Percentiles rank a stretch among this genome's conserved stretches.
These are phyloP conservation scores for Diaporthe helianthi DNA, from an alignment of 2,329 filamentous ascomycete species.

Conservation along the genomic window DNA sequence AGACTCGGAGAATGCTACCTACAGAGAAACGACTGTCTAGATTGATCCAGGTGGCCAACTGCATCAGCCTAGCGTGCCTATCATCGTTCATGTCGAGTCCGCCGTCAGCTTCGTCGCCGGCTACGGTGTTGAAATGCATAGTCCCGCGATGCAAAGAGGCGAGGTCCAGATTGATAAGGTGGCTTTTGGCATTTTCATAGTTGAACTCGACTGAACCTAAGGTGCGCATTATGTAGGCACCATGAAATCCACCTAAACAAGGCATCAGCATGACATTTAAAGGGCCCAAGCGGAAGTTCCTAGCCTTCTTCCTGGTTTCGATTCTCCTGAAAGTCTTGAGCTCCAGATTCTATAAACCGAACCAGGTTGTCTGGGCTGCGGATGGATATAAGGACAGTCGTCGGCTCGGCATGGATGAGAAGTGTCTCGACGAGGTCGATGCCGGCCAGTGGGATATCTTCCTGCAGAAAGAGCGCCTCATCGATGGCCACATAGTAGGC, in stretches of 20 bases:
- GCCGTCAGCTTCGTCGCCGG: slow-evolving; percentile 45
- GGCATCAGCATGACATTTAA: background rate
- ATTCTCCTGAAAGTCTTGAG: slow-evolving; percentile 44
- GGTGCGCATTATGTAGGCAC: slow-evolving; percentile 65
- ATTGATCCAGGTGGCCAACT: slow-evolving; percentile 74
- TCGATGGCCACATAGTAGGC: slow-evolving; percentile 79
- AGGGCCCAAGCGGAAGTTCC: background rate
- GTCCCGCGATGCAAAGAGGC: slow-evolving; percentile 55
- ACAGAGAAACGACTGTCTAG: slow-evolving; percentile 77
- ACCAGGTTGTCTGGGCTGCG: slow-evolving; percentile 52
- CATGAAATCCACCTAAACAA: slow-evolving; percentile 45
- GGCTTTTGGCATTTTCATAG: slow-evolving; percentile 70
- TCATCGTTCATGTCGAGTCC: slow-evolving; percentile 51
- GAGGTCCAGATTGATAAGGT: slow-evolving; percentile 66
- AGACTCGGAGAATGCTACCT: slow-evolving; percentile 36
- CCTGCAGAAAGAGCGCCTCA: slow-evolving; percentile 75
- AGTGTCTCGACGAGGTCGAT: slow-evolving; percentile 71
- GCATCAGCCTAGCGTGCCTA: slow-evolving; percentile 69
- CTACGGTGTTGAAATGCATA: slow-evolving; percentile 62
- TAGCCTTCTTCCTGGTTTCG: slow-evolving; percentile 36
- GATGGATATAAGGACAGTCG: slow-evolving; percentile 59
- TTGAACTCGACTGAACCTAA: slow-evolving; percentile 77
- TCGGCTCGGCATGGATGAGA: slow-evolving; percentile 61
- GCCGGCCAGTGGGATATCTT: slow-evolving; percentile 76
- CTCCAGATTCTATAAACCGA: slow-evolving; percentile 44